Conservation (phyloP, 1,284 basidiomycete species). For the Phaffia rhodozyma region DNA sequence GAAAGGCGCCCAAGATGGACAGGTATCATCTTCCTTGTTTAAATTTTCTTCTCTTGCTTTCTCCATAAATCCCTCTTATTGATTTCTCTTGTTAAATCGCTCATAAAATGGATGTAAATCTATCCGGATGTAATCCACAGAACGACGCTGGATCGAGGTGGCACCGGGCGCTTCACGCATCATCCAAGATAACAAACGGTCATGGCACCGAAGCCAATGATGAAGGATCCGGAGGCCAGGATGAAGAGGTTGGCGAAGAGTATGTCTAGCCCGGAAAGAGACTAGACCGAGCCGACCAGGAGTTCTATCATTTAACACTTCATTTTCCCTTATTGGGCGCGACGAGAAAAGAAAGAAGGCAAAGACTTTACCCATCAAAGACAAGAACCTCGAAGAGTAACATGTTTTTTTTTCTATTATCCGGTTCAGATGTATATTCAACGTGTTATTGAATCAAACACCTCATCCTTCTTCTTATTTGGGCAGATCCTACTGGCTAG, state of each 20-base stretch:
- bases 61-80: background rate
- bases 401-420: slow-evolving; percentile 24
- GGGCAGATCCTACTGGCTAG: slow-evolving; percentile 45
- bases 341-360: background rate
- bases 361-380: background rate
- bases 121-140: background rate
- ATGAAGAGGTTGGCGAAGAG: background rate
- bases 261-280: background rate
- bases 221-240: background rate
- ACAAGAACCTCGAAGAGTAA: slow-evolving; percentile 25
- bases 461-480: background rate
- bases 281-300: background rate
- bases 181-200: slow-evolving; percentile 1
- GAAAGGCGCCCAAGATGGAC: background rate
- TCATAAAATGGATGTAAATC: no score
- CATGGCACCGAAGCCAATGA: background rate
- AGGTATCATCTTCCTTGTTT: background rate
- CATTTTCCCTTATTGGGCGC: background rate
- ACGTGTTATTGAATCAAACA: background rate
- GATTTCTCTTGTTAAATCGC: background rate
- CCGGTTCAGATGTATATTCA: background rate
- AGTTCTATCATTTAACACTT: background rate
- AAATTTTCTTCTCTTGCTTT: background rate
- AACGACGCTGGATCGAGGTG: slow-evolving; percentile 6
- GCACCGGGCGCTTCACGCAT: slow-evolving; percentile 12